phyloP scores from a whole-genome alignment of 2,329 filamentous ascomycete species.

The Colletotrichum gloeosporioides region DNA sequence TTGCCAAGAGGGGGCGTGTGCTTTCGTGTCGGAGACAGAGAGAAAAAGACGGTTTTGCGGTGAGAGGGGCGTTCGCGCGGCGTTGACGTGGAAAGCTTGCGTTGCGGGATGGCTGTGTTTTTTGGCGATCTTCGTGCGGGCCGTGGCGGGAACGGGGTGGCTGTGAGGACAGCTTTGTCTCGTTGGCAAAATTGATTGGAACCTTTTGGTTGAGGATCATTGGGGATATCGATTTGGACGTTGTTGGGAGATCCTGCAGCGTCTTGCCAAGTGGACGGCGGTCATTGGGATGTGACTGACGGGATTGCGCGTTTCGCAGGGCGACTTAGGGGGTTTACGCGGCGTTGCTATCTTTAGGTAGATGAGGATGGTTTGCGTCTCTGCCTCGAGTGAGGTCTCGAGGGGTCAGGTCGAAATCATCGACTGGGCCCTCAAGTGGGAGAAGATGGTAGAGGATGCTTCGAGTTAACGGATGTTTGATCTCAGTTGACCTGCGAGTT shows the following conservation, averaged over 20 bases:
- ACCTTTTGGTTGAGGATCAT: not conserved
- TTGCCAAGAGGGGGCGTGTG: not conserved
- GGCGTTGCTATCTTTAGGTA: not conserved
- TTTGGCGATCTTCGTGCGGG: not conserved
- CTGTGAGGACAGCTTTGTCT: not conserved
- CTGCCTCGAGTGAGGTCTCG: not conserved
- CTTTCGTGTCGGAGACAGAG: not conserved
- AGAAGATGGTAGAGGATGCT: not conserved
- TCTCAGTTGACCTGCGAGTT: not conserved
- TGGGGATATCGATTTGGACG: not conserved
- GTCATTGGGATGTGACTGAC: not conserved
- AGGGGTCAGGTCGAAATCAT: not conserved
- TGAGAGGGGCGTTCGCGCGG: not conserved
- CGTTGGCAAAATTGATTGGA: not conserved
- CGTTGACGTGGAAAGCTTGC: not conserved
- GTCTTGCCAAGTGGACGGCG: not conserved
- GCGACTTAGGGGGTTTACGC: not conserved
- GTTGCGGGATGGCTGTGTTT: not conserved
- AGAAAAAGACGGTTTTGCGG: not conserved
- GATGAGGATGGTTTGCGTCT: not conserved
- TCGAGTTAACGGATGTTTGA: not conserved
- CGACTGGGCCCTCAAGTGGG: not conserved
- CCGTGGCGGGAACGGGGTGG: not conserved
- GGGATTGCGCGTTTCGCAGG: not conserved
- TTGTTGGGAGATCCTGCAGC: not conserved